Percentiles rank a stretch among this genome's conserved stretches.
These are phyloP conservation scores for Calonectria hawksworthii DNA, from an alignment of 2,329 filamentous ascomycete genomes.

Conservation along the genomic window DNA sequence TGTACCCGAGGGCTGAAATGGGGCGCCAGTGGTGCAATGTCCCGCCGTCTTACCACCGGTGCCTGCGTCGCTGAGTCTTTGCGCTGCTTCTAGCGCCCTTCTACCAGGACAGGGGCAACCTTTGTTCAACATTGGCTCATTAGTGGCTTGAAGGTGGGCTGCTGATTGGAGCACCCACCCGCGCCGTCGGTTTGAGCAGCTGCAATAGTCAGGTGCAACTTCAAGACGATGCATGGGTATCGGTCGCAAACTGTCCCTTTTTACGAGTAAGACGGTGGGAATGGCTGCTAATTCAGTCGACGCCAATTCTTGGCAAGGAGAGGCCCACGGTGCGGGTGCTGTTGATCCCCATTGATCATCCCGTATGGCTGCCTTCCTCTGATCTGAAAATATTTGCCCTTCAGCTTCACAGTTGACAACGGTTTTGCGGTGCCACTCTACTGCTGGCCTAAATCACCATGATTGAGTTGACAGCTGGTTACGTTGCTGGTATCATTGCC, in stretches of 20 bases:
- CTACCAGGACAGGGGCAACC: background rate
- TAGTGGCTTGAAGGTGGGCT: background rate
- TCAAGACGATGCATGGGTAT: background rate
- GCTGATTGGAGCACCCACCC: background rate
- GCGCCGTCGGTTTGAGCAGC: background rate
- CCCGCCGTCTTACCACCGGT: background rate
- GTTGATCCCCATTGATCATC: background rate
- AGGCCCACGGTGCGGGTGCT: background rate
- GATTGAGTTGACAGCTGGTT: slow-evolving; percentile 13
- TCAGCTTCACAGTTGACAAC: background rate
- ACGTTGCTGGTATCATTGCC: slow-evolving; percentile 18
- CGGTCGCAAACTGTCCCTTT: background rate
- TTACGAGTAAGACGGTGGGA: background rate
- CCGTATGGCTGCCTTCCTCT: background rate
- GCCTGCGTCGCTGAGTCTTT: background rate
- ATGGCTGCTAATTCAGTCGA: background rate
- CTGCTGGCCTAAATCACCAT: background rate
- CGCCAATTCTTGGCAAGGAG: background rate
- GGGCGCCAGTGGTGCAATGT: background rate
- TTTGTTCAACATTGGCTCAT: slow-evolving; percentile 2
- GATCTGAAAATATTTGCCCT: background rate
- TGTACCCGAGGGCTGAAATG: slow-evolving; percentile 10
- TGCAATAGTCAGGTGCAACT: background rate
- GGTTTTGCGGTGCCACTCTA: background rate
- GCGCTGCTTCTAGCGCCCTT: background rate